Evolutionary conservation across 352 stramenopile species (phyloP), one percentile per base, ranked within the genome.

Genomic region (Phytophthora uliginosa): DNA sequence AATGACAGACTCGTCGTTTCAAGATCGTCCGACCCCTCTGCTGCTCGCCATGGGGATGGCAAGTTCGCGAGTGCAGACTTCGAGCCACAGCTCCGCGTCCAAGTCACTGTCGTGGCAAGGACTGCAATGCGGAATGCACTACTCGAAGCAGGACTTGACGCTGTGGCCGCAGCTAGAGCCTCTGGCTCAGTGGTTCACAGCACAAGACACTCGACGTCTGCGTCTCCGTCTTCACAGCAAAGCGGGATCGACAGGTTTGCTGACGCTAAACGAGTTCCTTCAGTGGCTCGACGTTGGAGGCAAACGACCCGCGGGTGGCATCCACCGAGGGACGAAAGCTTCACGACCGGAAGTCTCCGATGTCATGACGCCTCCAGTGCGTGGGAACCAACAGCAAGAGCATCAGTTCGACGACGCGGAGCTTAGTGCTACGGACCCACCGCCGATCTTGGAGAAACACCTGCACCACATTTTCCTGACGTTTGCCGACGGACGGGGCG

Each of bases 401-500:
- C 66, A 20, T 22, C 31, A 26, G 33, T 17, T 50, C 3, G 40
- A 34, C 31, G 40, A 62, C 13, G 38, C 22, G 4, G 24, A 63
- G 33, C n/a, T 47, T 6, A 9, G 22, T 18, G 33, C 45, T 7
- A 59, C 63, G 51, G 51, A 62, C 24, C 13, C 68, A 40, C 73
- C 76, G 50, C 10, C 76, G 38, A 61, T 91, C 48, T 24, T 91
- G 52, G 84, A 91, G 56, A 75, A 83, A 20, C 72, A 82, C 24
- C 24, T 93, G n/a, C 81, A 89, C 50, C 84, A 93, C 67, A 59
- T 91, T 6, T 93, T 94, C 67, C 56, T 81, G 9, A 87, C 83
- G n/a, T 86, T 91, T 36, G 71, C 73, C 7, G 63, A 69, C 10
- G 53, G 62, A 33, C 33, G 66, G 17, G 55, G 65, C 6, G 66